A percentile compares a stretch with the other conserved stretches of the same genome.
phyloP scores from a whole-genome alignment of 129 eudicot genomes.

The carrot (Daucus carota) region DH1_v3.0 NC_030384.2:49050501-49051000 shows the following conservation, averaged over 20 bases:
- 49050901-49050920: not conserved
- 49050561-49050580: not conserved
- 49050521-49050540: not conserved
- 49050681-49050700: not conserved
- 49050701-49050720: not conserved
- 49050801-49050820: no score
- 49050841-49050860: not conserved
- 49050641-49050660: not conserved
- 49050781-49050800: no score
- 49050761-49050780: no score
- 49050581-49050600: not conserved
- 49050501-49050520: not conserved
- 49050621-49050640: not conserved
- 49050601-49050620: not conserved
- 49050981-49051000: constrained; percentile 31
- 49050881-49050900: not conserved
- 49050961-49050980: not conserved
- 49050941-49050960: not conserved
- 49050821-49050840: not conserved
- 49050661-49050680: not conserved
- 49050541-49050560: not conserved
- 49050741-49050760: not conserved
- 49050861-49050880: not conserved
- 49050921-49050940: not conserved
- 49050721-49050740: not conserved